Evolutionary conservation across 2,329 filamentous ascomycete genomes (phyloP).

Genomic region (Arthrobotrys sinensis): DNA sequence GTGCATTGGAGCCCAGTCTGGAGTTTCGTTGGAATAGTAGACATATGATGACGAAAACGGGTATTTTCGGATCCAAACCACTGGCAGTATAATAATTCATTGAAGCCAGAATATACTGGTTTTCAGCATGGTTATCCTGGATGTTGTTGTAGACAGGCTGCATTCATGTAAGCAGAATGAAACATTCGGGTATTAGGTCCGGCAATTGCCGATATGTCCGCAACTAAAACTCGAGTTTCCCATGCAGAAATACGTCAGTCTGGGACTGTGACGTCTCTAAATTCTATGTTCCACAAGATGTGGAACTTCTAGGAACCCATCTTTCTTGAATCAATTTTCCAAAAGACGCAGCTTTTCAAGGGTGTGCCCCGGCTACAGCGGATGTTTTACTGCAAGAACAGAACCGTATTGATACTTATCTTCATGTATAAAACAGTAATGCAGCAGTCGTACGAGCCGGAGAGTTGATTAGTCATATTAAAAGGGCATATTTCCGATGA

Average conservation of each 20-base stretch:
- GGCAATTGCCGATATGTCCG: slow-evolving; percentile 1
- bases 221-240: too few relatives aligned
- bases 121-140: too few relatives aligned
- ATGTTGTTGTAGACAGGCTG: background rate
- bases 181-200: background rate
- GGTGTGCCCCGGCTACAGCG: background rate
- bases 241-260: background rate
- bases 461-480: slow-evolving; percentile 6
- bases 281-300: background rate
- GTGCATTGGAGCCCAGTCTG: too few relatives aligned
- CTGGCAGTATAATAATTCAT: too few relatives aligned
- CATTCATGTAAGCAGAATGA: background rate
- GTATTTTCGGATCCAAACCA: background rate
- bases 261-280: too few relatives aligned
- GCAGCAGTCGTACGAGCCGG: background rate
- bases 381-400: background rate
- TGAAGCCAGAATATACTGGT: too few relatives aligned
- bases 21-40: too few relatives aligned
- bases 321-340: background rate
- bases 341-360: background rate
- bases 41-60: too few relatives aligned
- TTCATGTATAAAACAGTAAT: background rate
- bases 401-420: background rate
- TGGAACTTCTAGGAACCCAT: background rate
- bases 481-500: background rate